Conservation (phyloP, 306 rosid genomes). For the Glycyrrhiza uralensis region DNA sequence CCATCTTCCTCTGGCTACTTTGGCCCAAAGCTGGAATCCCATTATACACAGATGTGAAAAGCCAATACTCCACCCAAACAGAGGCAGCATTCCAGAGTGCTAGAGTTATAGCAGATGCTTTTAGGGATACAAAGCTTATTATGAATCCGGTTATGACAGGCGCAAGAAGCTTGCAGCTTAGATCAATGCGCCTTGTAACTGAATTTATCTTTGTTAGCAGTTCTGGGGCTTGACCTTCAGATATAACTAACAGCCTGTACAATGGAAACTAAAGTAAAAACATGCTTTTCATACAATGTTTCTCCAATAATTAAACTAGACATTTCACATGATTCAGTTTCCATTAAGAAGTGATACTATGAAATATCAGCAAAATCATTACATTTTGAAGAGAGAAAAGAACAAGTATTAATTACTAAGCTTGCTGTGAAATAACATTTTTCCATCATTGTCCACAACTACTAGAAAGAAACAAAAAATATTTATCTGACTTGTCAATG, state of each 20-base stretch:
- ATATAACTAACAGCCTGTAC: constrained; percentile 82
- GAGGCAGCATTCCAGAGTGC: constrained; percentile 69
- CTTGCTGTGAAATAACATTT: not conserved
- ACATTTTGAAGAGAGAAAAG: not conserved
- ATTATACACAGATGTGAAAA: constrained; percentile 65
- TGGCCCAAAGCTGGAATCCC: constrained; percentile 70
- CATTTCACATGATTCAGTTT: not conserved
- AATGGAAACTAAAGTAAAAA: not conserved
- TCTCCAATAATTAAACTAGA: not conserved
- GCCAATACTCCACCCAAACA: constrained; percentile 86
- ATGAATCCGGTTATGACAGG: constrained; percentile 84
- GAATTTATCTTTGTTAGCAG: constrained; percentile 70
- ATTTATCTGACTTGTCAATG: not conserved
- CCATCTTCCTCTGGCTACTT: constrained; percentile 53
- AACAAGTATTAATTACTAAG: not conserved
- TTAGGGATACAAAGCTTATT: constrained; percentile 75
- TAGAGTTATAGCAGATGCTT: constrained; percentile 76
- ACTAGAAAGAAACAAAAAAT: not conserved
- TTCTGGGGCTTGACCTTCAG: constrained; percentile 66
- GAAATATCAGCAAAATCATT: not conserved
- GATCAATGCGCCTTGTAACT: constrained; percentile 71
- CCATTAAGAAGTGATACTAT: not conserved
- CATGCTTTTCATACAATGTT: not conserved
- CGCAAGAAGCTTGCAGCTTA: constrained; percentile 74
- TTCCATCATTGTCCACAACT: not conserved